A percentile compares a stretch with the other conserved stretches of the same genome.
phyloP scores from a whole-genome alignment of 2,329 filamentous ascomycete genomes.

The Fusarium acutatum region DNA sequence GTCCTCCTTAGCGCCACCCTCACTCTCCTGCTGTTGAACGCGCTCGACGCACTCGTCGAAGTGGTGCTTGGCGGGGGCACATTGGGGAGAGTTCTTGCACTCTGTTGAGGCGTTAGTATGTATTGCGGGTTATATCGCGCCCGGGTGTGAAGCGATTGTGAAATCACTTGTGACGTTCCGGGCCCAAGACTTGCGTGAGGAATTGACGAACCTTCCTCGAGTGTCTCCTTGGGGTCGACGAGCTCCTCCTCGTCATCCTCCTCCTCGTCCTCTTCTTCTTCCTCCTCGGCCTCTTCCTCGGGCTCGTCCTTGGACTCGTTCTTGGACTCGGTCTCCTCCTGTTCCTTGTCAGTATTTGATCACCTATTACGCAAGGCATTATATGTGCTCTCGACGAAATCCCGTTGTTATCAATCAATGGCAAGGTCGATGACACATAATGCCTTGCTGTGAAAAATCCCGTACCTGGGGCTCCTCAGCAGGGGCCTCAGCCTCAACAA shows the following conservation, averaged over 20 bases:
- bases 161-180: conserved; percentile 31
- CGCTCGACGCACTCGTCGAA: conserved; percentile 98
- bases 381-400: neutral
- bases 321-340: conserved; percentile 60
- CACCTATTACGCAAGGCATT: neutral
- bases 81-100: conserved; percentile 87
- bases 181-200: neutral
- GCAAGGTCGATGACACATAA: conserved; percentile 21
- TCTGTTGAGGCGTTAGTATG: conserved; percentile 63
- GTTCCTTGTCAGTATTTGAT: conserved; percentile 25
- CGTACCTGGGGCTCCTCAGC: conserved; percentile 69
- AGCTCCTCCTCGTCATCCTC: conserved; percentile 85
- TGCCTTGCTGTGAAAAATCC: conserved; percentile 28
- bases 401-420: conserved; percentile 25
- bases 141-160: conserved; percentile 14
- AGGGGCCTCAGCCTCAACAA: conserved; percentile 72
- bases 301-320: conserved; percentile 51
- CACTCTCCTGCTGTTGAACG: conserved; percentile 71
- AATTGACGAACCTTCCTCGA: conserved; percentile 86
- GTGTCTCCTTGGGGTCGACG: conserved; percentile 84
- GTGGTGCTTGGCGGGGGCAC: conserved; percentile 92
- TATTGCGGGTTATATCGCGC: conserved; percentile 12
- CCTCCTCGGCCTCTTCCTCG: conserved; percentile 51
- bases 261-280: conserved; percentile 64
- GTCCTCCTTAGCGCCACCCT: conserved; percentile 84